Percentiles rank a stretch among this genome's conserved stretches.
These are phyloP conservation scores for Colletotrichum noveboracense DNA, from an alignment of 2,329 filamentous ascomycete species.

Conservation along the genomic window DNA sequence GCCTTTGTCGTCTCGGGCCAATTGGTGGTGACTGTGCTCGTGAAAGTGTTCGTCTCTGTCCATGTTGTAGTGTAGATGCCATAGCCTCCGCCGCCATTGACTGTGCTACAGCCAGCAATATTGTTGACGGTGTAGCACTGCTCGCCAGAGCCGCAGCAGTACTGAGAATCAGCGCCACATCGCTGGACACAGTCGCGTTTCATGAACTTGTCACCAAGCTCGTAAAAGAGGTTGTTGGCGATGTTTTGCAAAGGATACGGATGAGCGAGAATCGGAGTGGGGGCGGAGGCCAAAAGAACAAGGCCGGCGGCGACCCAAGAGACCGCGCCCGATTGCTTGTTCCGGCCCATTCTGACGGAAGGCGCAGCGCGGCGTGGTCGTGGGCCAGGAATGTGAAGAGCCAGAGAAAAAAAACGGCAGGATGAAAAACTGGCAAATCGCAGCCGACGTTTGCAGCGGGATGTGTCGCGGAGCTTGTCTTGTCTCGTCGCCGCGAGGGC, in stretches of 20 bases:
- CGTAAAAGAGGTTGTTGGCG: conserved; percentile 50
- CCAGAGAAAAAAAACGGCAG: background rate
- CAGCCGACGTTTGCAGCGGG: background rate
- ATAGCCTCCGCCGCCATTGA: conserved; percentile 34
- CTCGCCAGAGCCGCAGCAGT: conserved; percentile 57
- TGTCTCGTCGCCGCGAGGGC: background rate
- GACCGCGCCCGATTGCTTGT: conserved; percentile 2
- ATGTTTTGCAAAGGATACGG: conserved; percentile 47
- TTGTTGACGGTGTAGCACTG: conserved; percentile 56
- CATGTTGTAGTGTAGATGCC: conserved; percentile 60
- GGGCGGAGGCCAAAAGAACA: conserved; percentile 43
- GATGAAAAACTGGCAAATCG: background rate
- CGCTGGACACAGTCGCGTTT: conserved; percentile 53
- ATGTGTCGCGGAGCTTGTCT: background rate
- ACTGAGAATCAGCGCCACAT: conserved; percentile 61
- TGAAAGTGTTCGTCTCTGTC: conserved; percentile 65
- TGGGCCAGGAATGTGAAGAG: conserved; percentile 33
- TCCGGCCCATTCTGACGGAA: conserved; percentile 8
- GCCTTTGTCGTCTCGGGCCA: conserved; percentile 49
- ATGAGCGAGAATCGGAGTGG: conserved; percentile 40
- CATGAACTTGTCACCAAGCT: conserved; percentile 55
- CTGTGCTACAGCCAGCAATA: conserved; percentile 54
- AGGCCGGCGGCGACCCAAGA: conserved; percentile 32
- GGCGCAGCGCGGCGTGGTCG: conserved; percentile 28
- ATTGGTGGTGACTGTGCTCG: conserved; percentile 60